Base-by-base conservation (phyloP, 75 land plant genomes). In the Cryptomeria japonica region DNA sequence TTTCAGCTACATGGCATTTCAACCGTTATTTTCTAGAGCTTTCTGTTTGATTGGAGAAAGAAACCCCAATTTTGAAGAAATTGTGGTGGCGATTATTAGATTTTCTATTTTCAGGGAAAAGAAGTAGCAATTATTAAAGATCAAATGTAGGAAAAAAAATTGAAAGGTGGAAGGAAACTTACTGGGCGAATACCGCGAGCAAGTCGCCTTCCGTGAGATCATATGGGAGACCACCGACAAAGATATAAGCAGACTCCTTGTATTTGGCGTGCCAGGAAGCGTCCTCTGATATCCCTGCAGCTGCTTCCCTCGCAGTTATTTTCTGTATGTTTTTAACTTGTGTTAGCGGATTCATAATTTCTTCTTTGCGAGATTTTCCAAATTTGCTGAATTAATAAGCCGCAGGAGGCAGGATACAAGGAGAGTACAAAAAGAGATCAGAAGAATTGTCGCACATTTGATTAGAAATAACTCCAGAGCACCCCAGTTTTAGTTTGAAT, bases 141-240 rank as follows among this genome's bases (percentile, higher is more conserved):
- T 25, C 70, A 25, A 1, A 39, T 16, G n/a, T 19, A 41, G 10
- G 41, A 70, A 73, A 44, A 72, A 51, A 51, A 51, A 7, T 47
- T 7, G 10, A 13, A 86, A 32, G 28, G 46, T 34, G 38, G 38
- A 77, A 34, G 37, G 64, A 36, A 25, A 86, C 94, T 86, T 89
- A 98, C 99, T 98, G 99, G 0, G 99, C 92, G 76, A 98, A 98
- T 15, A 98, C 94, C 11, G 99, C 98, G 25, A 98, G 94, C n/a
- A 97, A 90, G 86, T 98, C 99, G 70, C 99, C 99, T 87, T 98
- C 99, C 42, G 99, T 97, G 93, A 97, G 98, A 39, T 98, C 99
- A 80, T 89, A 97, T 39, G 99, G 90, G 46, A 97, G 87, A 77
- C 99, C 97, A 34, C 99, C 99, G 51, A 95, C 93, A 87, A 90